Percentiles rank a stretch among this genome's conserved stretches.
These are phyloP conservation scores for Acanthamoeba rhysodes DNA, from an alignment of 208 protist genomes.

Conservation along the genomic window DNA sequence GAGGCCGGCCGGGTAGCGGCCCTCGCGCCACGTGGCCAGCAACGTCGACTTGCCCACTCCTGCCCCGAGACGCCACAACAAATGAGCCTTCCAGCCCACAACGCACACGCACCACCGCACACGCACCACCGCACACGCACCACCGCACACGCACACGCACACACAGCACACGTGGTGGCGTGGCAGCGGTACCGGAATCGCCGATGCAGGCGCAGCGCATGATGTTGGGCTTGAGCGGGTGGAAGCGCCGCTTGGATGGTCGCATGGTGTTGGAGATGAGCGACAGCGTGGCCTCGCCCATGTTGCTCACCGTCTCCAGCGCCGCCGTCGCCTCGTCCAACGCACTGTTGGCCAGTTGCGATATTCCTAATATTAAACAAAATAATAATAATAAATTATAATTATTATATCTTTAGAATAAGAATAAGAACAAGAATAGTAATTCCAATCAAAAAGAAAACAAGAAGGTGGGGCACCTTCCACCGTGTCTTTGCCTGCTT, in stretches of 20 bases:
- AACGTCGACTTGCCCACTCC: slow-evolving; percentile 14
- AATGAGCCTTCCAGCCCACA: neutral
- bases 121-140: neutral
- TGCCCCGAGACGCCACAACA: neutral
- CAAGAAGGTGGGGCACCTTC: neutral
- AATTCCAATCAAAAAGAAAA: too few species aligned
- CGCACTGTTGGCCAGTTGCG: neutral
- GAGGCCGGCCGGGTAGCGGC: neutral
- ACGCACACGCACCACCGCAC: too few species aligned
- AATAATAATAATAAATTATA: neutral
- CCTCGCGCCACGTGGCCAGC: slow-evolving; percentile 3
- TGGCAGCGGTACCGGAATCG: neutral
- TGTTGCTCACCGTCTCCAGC: slow-evolving; percentile 8
- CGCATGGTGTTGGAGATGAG: neutral
- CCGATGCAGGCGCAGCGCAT: slow-evolving; percentile 31
- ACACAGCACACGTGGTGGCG: neutral
- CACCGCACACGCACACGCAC: too few species aligned
- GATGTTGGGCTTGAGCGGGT: slow-evolving; percentile 46
- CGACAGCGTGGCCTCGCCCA: slow-evolving; percentile 29
- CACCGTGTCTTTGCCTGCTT: neutral
- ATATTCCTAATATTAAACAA: neutral
- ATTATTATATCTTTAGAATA: too few species aligned
- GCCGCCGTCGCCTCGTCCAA: neutral
- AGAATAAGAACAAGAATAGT: too few species aligned
- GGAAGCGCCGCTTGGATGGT: neutral